phyloP scores from a whole-genome alignment of 805 yeast genomes.

The Myxozyma melibiosi region DNA sequence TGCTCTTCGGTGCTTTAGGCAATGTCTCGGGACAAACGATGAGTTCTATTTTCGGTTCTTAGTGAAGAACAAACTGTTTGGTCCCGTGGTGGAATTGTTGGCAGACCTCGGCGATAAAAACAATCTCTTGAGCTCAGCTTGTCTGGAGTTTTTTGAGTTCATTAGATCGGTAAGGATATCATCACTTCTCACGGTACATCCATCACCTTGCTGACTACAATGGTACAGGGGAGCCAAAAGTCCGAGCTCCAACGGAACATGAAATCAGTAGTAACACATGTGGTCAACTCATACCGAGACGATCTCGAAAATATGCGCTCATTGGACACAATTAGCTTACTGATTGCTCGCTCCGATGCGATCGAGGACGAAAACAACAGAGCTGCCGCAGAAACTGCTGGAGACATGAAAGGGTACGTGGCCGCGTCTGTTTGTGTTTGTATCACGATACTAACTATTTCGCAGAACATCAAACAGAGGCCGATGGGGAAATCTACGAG shows the following conservation, averaged over 20 bases:
- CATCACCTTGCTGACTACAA: not conserved
- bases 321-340: no score
- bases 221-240: constrained; percentile 10
- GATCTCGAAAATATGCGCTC: constrained; percentile 33
- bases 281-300: constrained; percentile 41
- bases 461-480: not conserved
- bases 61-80: constrained; percentile 56
- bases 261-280: constrained; percentile 39
- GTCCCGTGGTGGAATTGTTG: constrained; percentile 53
- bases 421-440: not conserved
- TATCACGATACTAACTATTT: not conserved
- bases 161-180: constrained; percentile 36
- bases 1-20: constrained; percentile 68
- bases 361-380: constrained; percentile 13
- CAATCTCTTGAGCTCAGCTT: constrained; percentile 72
- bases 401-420: constrained; percentile 9
- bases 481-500: constrained; percentile 18
- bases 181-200: not conserved
- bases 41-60: constrained; percentile 60
- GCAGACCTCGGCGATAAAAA: constrained; percentile 53
- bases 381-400: constrained; percentile 1
- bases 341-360: constrained; percentile 19
- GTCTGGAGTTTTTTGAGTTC: constrained; percentile 66
- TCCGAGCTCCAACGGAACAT: constrained; percentile 37
- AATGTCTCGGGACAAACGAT: constrained; percentile 64